Evolutionary conservation across 805 yeast species (phyloP).

Genomic region (Lipomyces anomalus): DNA sequence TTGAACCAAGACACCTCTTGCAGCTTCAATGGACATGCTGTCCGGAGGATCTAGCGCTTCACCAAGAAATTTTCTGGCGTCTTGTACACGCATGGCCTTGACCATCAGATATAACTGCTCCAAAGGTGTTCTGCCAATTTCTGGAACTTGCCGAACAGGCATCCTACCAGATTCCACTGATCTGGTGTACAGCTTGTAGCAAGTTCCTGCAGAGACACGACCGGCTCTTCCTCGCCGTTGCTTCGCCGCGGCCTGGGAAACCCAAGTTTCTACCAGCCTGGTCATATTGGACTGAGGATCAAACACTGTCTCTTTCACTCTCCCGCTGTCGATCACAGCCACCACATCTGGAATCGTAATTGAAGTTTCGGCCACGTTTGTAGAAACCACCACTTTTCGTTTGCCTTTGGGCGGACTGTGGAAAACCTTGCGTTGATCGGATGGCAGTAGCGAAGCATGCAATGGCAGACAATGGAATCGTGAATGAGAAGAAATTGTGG

Average conservation of each 20-base stretch:
- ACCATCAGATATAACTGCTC: constrained; percentile 80
- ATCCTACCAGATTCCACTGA: constrained; percentile 51
- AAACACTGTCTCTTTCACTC: constrained; percentile 71
- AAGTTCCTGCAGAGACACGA: constrained; percentile 76
- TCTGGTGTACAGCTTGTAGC: constrained; percentile 72
- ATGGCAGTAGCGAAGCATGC: constrained; percentile 80
- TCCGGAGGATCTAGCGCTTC: constrained; percentile 82
- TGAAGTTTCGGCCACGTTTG: constrained; percentile 96
- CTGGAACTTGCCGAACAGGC: constrained; percentile 78
- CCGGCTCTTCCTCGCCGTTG: constrained; percentile 99
- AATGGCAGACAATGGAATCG: constrained; percentile 57
- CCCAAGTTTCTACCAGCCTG: constrained; percentile 72
- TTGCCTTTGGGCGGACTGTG: constrained; percentile 44
- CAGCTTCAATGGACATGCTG: constrained; percentile 43
- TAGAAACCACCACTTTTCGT: constrained; percentile 79
- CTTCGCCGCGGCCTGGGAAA: constrained; percentile 79
- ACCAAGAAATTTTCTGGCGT: constrained; percentile 63
- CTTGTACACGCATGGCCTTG: constrained; percentile 77
- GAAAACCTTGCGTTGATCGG: constrained; percentile 77
- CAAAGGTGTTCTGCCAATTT: constrained; percentile 74
- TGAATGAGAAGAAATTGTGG: constrained; percentile 30
- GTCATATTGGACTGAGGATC: constrained; percentile 65
- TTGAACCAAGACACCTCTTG: constrained; percentile 50
- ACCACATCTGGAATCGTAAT: constrained; percentile 94
- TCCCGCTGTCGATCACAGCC: constrained; percentile 82